Base-by-base conservation (phyloP, 176 grass and related monocot genomes). In the Paspalum notatum region DNA sequence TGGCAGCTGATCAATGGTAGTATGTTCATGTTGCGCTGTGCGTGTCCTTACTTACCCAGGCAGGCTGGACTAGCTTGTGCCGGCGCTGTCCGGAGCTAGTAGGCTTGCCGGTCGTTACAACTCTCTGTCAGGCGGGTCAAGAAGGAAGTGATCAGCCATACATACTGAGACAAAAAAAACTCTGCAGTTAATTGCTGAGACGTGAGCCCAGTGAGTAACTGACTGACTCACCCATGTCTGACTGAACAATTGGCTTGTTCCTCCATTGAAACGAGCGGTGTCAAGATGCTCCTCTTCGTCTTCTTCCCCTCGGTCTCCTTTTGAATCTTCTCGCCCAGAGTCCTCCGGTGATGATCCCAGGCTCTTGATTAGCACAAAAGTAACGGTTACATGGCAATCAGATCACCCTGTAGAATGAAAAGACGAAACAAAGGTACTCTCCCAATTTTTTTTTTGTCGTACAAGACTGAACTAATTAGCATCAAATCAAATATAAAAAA, bases 21-120 rank as follows among this genome's bases (percentile, higher is more conserved):
- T 3, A 32, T 32, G 32, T 32, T 32, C 32, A 3, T 55, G 24
- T 65, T 66, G 66, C 47, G 69, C 13, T 55, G 16, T n/a, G n/a
- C n/a, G n/a, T 59, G 61, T 78, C 8, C 82, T 79, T 89, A 82
- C 88, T 89, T 91, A 94, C 92, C 86, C 86, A 86, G 11, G 49
- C 82, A 32, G 80, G 85, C 49, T 80, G 83, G 20, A 77, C 76
- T 18, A 80, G 58, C 80, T 77, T 90, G 47, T 77, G 68, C 53
- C 68, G 77, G 52, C 64, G 85, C 86, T 84, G 78, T 63, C 53
- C 26, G 15, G 72, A 41, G 40, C n/a, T n/a, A n/a, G 45, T 20
- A 25, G 61, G 70, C 13, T 80, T 88, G 45, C 69, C 69, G 25
- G 18, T 53, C 22, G 81, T 81, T 37, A 69, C 1, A 74, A 75